A percentile compares a stretch with the other conserved stretches of the same genome.
Evolutionary conservation across 2,329 filamentous ascomycete genomes (phyloP).

Genomic region (Zymoseptoria brevis): DNA sequence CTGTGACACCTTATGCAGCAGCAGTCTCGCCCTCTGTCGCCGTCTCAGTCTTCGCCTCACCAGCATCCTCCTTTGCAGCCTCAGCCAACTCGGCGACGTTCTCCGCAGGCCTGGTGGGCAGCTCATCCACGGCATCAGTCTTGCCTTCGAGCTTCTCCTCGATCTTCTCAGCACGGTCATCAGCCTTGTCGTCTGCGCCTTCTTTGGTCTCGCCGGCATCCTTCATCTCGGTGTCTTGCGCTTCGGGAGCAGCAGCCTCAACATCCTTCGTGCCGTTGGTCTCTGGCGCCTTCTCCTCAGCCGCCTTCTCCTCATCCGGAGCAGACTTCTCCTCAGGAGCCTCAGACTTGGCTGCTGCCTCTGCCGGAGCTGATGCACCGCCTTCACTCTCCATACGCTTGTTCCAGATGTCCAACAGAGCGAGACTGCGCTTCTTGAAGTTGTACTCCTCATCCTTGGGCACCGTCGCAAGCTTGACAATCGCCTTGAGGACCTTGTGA

Average conservation of each 20-base stretch:
- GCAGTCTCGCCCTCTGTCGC: too few species aligned
- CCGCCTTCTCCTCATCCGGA: too few species aligned
- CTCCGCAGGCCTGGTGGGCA: neutral
- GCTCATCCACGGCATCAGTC: neutral
- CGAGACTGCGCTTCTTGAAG: slow-evolving; percentile 77
- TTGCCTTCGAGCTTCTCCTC: slow-evolving; percentile 16
- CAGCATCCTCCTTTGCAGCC: neutral
- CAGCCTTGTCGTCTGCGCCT: slow-evolving; percentile 15
- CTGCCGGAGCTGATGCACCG: slow-evolving; percentile 29
- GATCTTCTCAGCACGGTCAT: slow-evolving; percentile 14
- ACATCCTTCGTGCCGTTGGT: slow-evolving; percentile 26
- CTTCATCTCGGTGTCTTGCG: slow-evolving; percentile 19
- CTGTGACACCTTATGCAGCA: too few species aligned
- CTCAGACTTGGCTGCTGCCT: slow-evolving; percentile 27
- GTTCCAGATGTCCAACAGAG: slow-evolving; percentile 82
- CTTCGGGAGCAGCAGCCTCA: slow-evolving; percentile 8
- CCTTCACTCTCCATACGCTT: slow-evolving; percentile 51
- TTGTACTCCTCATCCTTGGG: slow-evolving; percentile 81
- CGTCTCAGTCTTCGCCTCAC: neutral
- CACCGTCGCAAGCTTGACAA: slow-evolving; percentile 78
- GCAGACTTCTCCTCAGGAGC: slow-evolving; percentile 2
- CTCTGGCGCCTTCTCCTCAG: slow-evolving; percentile 22
- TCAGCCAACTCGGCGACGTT: neutral
- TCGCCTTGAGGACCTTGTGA: slow-evolving; percentile 94
- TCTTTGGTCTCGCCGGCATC: slow-evolving; percentile 16